phyloP scores from a whole-genome alignment of 2,329 filamentous ascomycete species.

The Phoma sp. region DNA sequence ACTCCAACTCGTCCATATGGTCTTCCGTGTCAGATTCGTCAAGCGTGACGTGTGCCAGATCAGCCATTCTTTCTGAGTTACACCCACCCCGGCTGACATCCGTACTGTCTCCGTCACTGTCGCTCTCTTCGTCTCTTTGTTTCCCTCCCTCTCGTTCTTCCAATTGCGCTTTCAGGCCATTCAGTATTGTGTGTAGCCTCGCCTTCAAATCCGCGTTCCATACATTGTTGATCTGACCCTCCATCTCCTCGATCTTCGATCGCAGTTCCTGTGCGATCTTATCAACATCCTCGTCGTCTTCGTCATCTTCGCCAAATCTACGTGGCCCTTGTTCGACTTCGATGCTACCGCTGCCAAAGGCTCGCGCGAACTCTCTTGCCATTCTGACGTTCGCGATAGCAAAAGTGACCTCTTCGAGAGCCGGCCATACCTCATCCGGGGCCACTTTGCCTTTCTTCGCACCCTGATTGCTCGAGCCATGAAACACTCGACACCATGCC shows the following conservation, averaged over 20 bases:
- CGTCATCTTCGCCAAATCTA: conserved; percentile 46
- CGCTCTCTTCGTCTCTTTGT: background rate
- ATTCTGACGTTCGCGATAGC: conserved; percentile 61
- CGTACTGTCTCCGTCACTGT: background rate
- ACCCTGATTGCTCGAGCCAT: conserved; percentile 23
- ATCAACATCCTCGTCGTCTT: conserved; percentile 32
- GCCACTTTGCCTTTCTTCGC: conserved; percentile 25
- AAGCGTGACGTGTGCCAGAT: background rate
- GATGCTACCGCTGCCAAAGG: conserved; percentile 54
- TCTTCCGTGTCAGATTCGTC: background rate
- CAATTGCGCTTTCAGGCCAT: conserved; percentile 39
- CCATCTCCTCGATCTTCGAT: conserved; percentile 45
- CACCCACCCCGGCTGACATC: background rate
- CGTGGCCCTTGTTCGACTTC: conserved; percentile 47
- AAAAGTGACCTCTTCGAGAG: conserved; percentile 62
- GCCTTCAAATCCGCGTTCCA: conserved; percentile 44
- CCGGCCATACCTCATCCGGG: conserved; percentile 48
- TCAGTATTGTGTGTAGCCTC: conserved; percentile 38
- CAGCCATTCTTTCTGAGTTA: background rate
- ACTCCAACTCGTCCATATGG: too few relatives aligned
- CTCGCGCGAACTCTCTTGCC: conserved; percentile 58
- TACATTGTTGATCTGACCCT: conserved; percentile 40
- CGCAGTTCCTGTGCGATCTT: conserved; percentile 38
- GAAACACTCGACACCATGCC: conserved; percentile 56
- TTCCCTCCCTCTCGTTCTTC: conserved; percentile 22